Evolutionary conservation across 345 rosid species (phyloP), one percentile per base, ranked within the genome.

Genomic region (Raphanus raphanistrum): DNA sequence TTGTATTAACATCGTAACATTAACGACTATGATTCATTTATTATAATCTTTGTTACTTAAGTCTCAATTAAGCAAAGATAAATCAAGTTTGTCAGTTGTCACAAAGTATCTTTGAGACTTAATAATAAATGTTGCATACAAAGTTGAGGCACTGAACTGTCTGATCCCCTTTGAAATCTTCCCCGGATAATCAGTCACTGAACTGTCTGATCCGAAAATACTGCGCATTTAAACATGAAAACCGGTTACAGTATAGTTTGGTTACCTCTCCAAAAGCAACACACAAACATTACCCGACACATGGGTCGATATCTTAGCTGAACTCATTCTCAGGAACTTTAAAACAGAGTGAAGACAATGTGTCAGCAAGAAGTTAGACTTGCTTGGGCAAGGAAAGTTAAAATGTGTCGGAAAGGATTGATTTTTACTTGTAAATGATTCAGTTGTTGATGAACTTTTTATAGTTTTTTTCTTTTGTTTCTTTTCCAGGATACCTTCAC

Each of bases 271-370:
- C 36, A 33, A 33, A 33, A 33, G 36, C 6, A 33, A 4, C 87
- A 92, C 31, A 28, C 31, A 28, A 28, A 21, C 21, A 21, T 21
- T 21, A 21, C 99, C 99, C 0, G 99, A 91, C 68, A 92, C 97
- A 29, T 92, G 98, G 99, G 98, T 81, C 8, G 90, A 95, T 83
- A 88, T 95, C 36, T 83, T 91, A 73, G 81, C 91, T 1, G 84
- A 90, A 70, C 83, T 90, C 63, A 84, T 88, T 64, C 72, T 3
- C 25, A 64, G 66, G 54, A 74, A 82, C 71, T 64, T 76, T 0
- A 62, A 78, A 80, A 81, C 70, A 38, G 60, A 76, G 68, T 75
- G 77, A 84, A 60, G 45, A 54, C 63, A 8, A 36, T 8, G 61
- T 54, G 45, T 28, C 31, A 28, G 31, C 31, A 28, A 28, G 31